These are phyloP conservation scores for Yarrowia galli DNA, from an alignment of 1,139 yeast genomes.

Conservation along the genomic window DNA sequence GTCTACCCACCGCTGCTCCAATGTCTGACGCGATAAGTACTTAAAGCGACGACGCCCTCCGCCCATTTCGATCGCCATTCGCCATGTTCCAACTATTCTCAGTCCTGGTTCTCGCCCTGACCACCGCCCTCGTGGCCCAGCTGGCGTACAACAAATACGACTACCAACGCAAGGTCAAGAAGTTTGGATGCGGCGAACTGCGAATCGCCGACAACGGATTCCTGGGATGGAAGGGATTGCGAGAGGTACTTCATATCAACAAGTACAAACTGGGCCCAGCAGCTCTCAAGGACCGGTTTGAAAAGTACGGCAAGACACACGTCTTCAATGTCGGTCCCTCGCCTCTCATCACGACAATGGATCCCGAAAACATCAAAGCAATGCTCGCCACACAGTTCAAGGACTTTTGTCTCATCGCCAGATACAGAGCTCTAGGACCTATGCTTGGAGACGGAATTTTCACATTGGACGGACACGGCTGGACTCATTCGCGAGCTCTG, in stretches of 20 bases:
- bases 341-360: conserved; percentile 51
- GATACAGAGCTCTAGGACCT: conserved; percentile 12
- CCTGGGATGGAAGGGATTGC: conserved; percentile 7
- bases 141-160: conserved; percentile 15
- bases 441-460: conserved; percentile 62
- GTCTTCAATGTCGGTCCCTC: conserved; percentile 1
- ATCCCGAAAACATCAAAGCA: conserved; percentile 57
- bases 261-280: conserved; percentile 6
- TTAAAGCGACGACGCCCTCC: background rate
- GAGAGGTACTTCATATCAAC: background rate
- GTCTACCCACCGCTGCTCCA: too few relatives aligned
- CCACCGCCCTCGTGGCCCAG: background rate
- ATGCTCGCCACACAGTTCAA: conserved; percentile 54
- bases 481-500: conserved; percentile 64
- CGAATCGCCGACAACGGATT: background rate
- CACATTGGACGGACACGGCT: conserved; percentile 61
- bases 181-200: conserved; percentile 1
- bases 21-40: too few relatives aligned
- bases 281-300: background rate
- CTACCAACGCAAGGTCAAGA: conserved; percentile 1
- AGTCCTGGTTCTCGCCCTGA: background rate
- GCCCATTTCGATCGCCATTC: background rate
- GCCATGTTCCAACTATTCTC: background rate
- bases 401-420: conserved; percentile 55
- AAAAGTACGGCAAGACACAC: conserved; percentile 4